These are phyloP conservation scores for Circinella umbellata DNA, from an alignment of 371 early-diverging fungal species.

Conservation along the genomic window DNA sequence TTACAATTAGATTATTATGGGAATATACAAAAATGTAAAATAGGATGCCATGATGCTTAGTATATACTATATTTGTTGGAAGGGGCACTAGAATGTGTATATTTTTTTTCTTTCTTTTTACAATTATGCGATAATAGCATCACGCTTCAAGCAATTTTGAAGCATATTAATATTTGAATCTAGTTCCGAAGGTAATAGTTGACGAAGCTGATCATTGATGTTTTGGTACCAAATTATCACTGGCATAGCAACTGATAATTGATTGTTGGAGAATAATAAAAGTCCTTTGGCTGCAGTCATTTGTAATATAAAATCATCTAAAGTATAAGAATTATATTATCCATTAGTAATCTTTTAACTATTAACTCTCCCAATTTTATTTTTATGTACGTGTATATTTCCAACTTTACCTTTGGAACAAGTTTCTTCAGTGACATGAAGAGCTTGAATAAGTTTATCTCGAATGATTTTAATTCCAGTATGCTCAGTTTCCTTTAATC, in stretches of 20 bases:
- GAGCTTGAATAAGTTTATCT: neutral
- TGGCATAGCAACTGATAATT: neutral
- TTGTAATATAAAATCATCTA: constrained; percentile 2
- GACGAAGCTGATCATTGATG: neutral
- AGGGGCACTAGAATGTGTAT: too few relatives aligned
- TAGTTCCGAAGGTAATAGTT: neutral
- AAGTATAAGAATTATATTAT: neutral
- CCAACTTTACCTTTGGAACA: neutral
- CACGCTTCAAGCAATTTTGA: neutral
- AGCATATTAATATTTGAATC: neutral
- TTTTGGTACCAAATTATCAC: neutral
- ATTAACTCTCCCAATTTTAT: too few relatives aligned
- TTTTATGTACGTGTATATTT: too few relatives aligned
- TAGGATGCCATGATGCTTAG: too few relatives aligned
- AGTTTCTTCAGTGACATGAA: neutral
- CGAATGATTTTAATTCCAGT: neutral
- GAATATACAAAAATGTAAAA: too few relatives aligned
- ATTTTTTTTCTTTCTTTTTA: too few relatives aligned
- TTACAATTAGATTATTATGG: too few relatives aligned
- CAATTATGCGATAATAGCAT: too few relatives aligned
- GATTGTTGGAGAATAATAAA: neutral
- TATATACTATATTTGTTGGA: too few relatives aligned
- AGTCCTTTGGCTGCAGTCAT: neutral
- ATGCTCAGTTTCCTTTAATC: neutral
- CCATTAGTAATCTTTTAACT: neutral